These are phyloP conservation scores for Podospora pseudoanserina DNA, from an alignment of 495 filamentous ascomycete genomes.

Conservation along the genomic window DNA sequence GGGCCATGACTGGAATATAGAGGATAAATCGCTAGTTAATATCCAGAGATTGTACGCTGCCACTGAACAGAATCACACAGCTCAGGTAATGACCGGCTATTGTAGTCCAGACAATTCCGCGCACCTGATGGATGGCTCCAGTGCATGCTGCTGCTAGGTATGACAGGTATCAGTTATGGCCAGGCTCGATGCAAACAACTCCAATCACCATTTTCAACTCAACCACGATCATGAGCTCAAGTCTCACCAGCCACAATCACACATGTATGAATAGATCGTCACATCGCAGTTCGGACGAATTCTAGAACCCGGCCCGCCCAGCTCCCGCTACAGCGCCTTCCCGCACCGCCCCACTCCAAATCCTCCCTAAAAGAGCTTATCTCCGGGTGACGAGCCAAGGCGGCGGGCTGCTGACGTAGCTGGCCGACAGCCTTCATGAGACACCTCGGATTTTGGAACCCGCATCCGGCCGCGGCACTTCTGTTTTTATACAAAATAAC, in stretches of 20 bases:
- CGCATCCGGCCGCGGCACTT: neutral
- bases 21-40: too few relatives aligned
- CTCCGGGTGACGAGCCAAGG: slow-evolving; percentile 3
- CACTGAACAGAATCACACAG: too few relatives aligned
- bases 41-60: too few relatives aligned
- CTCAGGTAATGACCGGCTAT: too few relatives aligned
- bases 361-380: neutral
- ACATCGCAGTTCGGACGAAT: neutral
- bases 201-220: neutral
- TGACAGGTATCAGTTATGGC: neutral
- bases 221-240: neutral
- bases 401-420: neutral
- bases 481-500: neutral
- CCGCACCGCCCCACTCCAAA: neutral
- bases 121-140: too few relatives aligned
- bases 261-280: neutral
- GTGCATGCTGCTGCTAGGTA: neutral
- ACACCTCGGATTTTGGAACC: neutral
- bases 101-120: too few relatives aligned
- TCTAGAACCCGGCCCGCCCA: neutral
- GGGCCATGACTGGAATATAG: too few relatives aligned
- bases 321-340: neutral
- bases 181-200: neutral
- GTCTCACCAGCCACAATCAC: neutral
- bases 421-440: neutral